Evolutionary conservation across 1,284 basidiomycete species (phyloP), one percentile per base, ranked within the genome.

Genomic region (Athelia sp.): DNA sequence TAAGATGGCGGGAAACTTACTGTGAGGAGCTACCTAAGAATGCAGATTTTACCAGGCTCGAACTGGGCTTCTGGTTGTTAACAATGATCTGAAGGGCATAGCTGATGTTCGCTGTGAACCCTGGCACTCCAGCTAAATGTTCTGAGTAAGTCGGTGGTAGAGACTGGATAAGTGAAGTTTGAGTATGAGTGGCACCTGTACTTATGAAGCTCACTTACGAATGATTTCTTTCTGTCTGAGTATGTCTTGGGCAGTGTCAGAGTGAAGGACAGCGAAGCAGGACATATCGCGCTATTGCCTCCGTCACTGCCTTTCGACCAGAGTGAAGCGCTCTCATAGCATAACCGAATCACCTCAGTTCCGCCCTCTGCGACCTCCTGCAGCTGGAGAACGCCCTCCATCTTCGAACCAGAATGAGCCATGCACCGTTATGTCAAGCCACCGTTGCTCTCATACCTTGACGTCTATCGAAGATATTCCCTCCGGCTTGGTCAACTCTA

Each of bases 291-390:
- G 2, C 61, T 63, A 50, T 66, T 60, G 45, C 60, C 62, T 34
- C 65, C 55, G 50, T 78, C 72, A 13, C 4, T 29, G 26, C 13
- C 6, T 57, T 74, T 80, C 51, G 66, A 70, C 84, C 84, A 89
- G 18, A 88, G 69, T 18, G 75, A 62, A 31, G 67, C 62, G 9
- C 71, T 75, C 52, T 76, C 73, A 45, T 78, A 63, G 57, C 78
- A 82, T 3, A 87, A 58, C 40, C 69, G 76, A 29, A 69, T 68
- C 17, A 72, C 70, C 21, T 72, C 70, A 14, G 73, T 73, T 10
- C 85, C 86, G 22, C 79, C 79, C 54, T 79, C 86, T 6, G 78
- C 85, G 21, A 86, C 71, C 61, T 87, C 85, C 54, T 78, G 76
- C 36, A 88, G 56, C 48, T 67, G 65, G 45, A 87, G 64, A 32